These are phyloP conservation scores for Aspergillus jensenii DNA, from an alignment of 2,329 filamentous ascomycete species.

Conservation along the genomic window DNA sequence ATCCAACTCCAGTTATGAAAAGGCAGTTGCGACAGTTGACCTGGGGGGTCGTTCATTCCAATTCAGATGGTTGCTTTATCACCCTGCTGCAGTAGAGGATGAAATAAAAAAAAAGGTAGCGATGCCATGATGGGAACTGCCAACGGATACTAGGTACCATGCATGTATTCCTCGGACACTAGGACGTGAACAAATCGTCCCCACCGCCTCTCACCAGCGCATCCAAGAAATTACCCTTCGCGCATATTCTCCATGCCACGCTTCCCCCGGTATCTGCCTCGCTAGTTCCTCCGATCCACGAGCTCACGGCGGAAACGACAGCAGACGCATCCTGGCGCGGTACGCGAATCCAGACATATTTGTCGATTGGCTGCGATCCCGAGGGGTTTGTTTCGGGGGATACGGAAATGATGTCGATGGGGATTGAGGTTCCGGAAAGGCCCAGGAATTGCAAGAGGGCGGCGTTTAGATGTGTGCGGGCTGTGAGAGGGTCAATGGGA, in stretches of 20 bases:
- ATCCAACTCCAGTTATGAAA: background rate
- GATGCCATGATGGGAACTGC: background rate
- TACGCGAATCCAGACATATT: constrained; percentile 44
- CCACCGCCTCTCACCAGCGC: constrained; percentile 37
- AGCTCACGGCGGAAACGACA: constrained; percentile 46
- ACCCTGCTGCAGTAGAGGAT: background rate
- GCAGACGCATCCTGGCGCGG: constrained; percentile 45
- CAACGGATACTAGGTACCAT: background rate
- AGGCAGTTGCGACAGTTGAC: background rate
- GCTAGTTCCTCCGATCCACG: constrained; percentile 42
- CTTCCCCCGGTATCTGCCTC: constrained; percentile 14
- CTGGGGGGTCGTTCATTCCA: background rate
- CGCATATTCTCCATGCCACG: constrained; percentile 41
- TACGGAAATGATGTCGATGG: constrained; percentile 48
- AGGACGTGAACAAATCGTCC: constrained; percentile 31
- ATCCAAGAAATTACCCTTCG: constrained; percentile 38
- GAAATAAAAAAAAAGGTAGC: background rate
- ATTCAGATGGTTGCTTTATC: background rate
- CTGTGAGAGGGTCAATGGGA: constrained; percentile 47
- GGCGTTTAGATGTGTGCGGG: constrained; percentile 45
- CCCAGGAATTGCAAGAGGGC: constrained; percentile 51
- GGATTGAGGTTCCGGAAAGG: constrained; percentile 46
- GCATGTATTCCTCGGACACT: background rate
- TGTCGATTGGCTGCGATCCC: background rate
- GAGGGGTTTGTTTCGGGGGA: constrained; percentile 5